Base-by-base conservation (phyloP, 2,329 filamentous ascomycete genomes). In the Penicillium freii region DNA sequence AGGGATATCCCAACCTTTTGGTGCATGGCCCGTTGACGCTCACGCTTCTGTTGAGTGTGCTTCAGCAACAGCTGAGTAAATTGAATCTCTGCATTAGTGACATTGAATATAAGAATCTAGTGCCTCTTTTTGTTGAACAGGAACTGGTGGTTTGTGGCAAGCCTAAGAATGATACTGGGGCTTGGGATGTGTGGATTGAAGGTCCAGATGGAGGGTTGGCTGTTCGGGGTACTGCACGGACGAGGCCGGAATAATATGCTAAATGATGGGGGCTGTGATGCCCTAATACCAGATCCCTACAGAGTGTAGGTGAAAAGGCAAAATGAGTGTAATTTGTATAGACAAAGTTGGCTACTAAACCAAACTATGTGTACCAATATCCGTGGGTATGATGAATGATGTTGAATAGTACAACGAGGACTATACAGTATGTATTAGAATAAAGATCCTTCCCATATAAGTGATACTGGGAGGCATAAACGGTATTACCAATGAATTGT, bases 21-120 rank as follows among this genome's bases (percentile, higher is more conserved):
- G 90, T 97, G 54, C 94, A 97, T 68, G 94, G 94, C 0, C 93
- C 94, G 0, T 78, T 99, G 53, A 86, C 85, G 1, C 81, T 95
- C 40, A 87, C 88, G 0, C 78, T 97, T 6, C 86, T 97, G 80
- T 80, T 96, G 36, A 83, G 85, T 17, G 80, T 88, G 5, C 73
- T 96, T 25, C 77, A 80, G 48, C 75, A 79, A n/a, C 82, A 89
- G 62, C 66, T 86, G 17, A 59, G 65, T 3, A 64, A 67, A 34
- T 58, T 69, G 10, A 69, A 71, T 4, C 61, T 69, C 15, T 65
- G 55, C 42, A 75, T 93, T 23, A 71, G 75, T 46, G 78, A 73
- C 11, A 83, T 97, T 51, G 81, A 88, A 52, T 97, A 97, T 73
- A 84, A 86, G 49, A 96, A 97, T 71, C 73, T 95, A 27, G 85